Evolutionary conservation across 805 yeast genomes (phyloP), one percentile per base, ranked within the genome.

Genomic region (Candida taoyuanica): DNA sequence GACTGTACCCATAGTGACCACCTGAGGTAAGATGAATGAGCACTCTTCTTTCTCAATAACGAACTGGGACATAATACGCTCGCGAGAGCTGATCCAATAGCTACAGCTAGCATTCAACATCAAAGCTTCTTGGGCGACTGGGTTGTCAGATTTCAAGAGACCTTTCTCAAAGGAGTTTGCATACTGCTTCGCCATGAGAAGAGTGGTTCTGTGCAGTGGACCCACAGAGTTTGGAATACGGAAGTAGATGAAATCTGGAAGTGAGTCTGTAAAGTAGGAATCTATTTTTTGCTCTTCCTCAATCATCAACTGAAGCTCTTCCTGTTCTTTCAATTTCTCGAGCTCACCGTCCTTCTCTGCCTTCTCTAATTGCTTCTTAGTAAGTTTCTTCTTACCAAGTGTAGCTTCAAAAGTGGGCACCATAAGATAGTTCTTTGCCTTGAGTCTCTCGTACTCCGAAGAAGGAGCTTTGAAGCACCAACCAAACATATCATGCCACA

Each of bases 1-100:
- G 7, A 93, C 80, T 0, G 99, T 94, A 1, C 99, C 99, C 96
- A 93, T 93, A 3, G 96, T 75, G 7, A 86, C 71, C 30, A 91
- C 70, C 35, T 77, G 76, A 1, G 99, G 99, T 13, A 93, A 53
- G 21, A 94, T 93, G 34, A 89, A 67, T 11, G 48, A 37, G 6
- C 48, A 40, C 6, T 62, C 55, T 1, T 60, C 58, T 24, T 66
- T 59, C 47, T 74, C 80, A 2, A 93, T 89, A 7, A 91, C 91
- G 71, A 89, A 85, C 54, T 93, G 99, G 15, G 74, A 74, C 63
- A 65, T 71, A 23, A 93, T 87, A 40, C 99, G 71, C 47, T 81
- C 88, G 44, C 99, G 70, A 11, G 91, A 78, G 12, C 96, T 84
- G 52, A 84, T 76, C 99, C 99, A 93, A 60, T 93, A 93, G 7